A percentile compares a stretch with the other conserved stretches of the same genome.
phyloP scores from a whole-genome alignment of 2,329 filamentous ascomycete species.

The Pestalotiopsis fici region DNA sequence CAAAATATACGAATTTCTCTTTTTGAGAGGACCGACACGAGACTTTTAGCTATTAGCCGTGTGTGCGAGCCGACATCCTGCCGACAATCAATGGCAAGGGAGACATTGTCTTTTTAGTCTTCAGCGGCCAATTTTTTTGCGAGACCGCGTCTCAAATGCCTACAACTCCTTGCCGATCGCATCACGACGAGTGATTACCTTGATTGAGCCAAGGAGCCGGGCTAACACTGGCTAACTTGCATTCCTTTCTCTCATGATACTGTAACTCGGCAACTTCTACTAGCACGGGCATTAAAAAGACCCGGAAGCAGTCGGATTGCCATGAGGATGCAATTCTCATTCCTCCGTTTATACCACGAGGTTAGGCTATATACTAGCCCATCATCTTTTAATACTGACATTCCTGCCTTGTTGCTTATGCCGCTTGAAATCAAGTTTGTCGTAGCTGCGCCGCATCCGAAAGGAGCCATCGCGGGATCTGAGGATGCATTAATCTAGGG shows the following conservation, averaged over 20 bases:
- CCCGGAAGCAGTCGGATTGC: not conserved
- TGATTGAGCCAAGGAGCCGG: not conserved
- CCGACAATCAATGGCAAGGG: not conserved
- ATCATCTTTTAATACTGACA: not conserved
- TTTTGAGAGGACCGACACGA: not conserved
- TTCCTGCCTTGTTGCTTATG: not conserved
- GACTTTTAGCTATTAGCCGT: not conserved
- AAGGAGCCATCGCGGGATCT: conserved; percentile 1
- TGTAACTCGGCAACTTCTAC: too few species aligned
- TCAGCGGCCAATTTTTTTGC: not conserved
- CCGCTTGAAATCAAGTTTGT: not conserved
- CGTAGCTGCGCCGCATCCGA: not conserved
- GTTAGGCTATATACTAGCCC: not conserved
- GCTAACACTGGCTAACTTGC: not conserved
- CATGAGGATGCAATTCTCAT: not conserved
- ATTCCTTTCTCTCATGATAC: not conserved
- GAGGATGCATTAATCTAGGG: not conserved
- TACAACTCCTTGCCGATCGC: not conserved
- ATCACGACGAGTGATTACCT: not conserved
- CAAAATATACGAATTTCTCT: not conserved
- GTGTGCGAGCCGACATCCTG: not conserved
- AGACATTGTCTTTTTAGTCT: not conserved
- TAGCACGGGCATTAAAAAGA: not conserved
- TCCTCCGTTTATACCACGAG: not conserved
- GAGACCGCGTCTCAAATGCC: not conserved